Conservation (phyloP, 2,329 filamentous ascomycete genomes). For the Phaeosphaeriaceae sp. region DNA sequence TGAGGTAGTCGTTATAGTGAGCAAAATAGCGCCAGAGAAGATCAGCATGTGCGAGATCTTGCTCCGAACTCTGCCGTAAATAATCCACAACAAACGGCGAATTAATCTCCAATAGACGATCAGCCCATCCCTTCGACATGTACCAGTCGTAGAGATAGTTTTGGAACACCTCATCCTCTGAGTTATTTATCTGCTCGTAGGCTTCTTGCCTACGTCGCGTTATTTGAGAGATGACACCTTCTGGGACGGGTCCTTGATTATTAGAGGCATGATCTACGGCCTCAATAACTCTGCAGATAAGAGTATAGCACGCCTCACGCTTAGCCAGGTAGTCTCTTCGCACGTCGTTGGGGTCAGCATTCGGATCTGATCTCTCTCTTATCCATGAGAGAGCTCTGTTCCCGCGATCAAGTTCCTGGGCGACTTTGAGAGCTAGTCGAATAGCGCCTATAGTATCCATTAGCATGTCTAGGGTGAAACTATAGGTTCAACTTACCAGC, state of each 20-base stretch:
- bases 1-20: conserved; percentile 80
- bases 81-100: conserved; percentile 88
- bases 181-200: conserved; percentile 86
- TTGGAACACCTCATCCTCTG: conserved; percentile 91
- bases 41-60: conserved; percentile 80
- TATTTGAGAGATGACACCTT: conserved; percentile 77
- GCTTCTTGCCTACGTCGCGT: conserved; percentile 84
- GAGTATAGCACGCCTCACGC: conserved; percentile 79
- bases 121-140: conserved; percentile 80
- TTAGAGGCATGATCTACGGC: conserved; percentile 76
- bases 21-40: conserved; percentile 92
- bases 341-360: conserved; percentile 71
- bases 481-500: conserved; percentile 59
- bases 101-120: conserved; percentile 82
- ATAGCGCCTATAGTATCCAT: conserved; percentile 68
- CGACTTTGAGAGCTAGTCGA: conserved; percentile 82
- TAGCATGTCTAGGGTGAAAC: conserved; percentile 1
- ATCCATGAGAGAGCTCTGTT: conserved; percentile 87
- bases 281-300: conserved; percentile 83
- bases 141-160: conserved; percentile 99
- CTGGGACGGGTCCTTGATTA: conserved; percentile 72
- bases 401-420: conserved; percentile 82
- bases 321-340: conserved; percentile 71
- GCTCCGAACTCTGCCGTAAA: conserved; percentile 75
- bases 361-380: conserved; percentile 77